Percentiles rank a stretch among this genome's conserved stretches.
Evolutionary conservation across 2,329 filamentous ascomycete genomes (phyloP).

Genomic region (Botrytis tulipae): DNA sequence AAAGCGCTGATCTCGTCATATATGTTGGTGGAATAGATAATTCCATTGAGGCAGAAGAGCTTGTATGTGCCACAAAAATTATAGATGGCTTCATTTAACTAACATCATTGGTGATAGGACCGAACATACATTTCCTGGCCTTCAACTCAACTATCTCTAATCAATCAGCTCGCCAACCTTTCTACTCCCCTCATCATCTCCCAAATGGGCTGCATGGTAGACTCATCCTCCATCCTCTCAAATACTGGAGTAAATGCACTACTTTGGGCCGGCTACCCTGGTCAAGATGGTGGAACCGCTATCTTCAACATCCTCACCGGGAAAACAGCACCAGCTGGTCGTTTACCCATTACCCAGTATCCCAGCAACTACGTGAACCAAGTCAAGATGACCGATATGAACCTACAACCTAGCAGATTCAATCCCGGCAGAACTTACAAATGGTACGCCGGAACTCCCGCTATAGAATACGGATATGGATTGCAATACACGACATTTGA

Average conservation of each 20-base stretch:
- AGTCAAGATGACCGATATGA: slow-evolving; percentile 57
- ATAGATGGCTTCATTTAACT: not conserved
- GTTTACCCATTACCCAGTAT: slow-evolving; percentile 56
- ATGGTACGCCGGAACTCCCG: slow-evolving; percentile 52
- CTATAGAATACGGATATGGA: slow-evolving; percentile 55
- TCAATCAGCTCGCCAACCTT: slow-evolving; percentile 46
- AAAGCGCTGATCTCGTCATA: slow-evolving; percentile 50
- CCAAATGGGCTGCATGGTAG: slow-evolving; percentile 52
- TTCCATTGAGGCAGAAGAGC: slow-evolving; percentile 49
- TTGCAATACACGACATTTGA: slow-evolving; percentile 37
- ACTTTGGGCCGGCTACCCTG: slow-evolving; percentile 59
- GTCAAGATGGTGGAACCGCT: slow-evolving; percentile 57
- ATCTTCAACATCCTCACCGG: slow-evolving; percentile 55
- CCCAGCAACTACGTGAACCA: slow-evolving; percentile 51
- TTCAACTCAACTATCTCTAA: slow-evolving; percentile 49
- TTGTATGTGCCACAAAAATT: not conserved
- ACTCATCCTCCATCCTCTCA: slow-evolving; percentile 49
- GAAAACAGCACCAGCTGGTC: slow-evolving; percentile 40
- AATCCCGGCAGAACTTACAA: slow-evolving; percentile 54
- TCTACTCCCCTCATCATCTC: slow-evolving; percentile 52
- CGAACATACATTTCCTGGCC: slow-evolving; percentile 52
- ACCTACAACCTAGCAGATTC: slow-evolving; percentile 46
- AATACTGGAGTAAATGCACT: slow-evolving; percentile 51
- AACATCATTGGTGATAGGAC: slow-evolving; percentile 39
- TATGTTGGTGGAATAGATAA: slow-evolving; percentile 56